Evolutionary conservation across 768 basidiomycete species (phyloP), one percentile per base, ranked within the genome.

Genomic region (Leccinum arenicola): DNA sequence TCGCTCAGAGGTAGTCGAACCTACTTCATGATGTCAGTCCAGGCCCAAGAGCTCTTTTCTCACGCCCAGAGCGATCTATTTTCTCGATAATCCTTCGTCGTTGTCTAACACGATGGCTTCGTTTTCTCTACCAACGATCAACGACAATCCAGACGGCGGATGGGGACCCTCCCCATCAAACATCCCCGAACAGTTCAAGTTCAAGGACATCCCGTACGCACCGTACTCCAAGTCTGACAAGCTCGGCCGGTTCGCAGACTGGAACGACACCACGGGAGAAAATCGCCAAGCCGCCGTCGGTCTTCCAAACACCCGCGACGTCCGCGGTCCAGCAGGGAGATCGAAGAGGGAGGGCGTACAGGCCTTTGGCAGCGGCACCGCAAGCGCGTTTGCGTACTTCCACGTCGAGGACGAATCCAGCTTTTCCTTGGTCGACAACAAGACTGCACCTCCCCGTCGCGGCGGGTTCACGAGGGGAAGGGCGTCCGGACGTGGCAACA

Each of bases 191-290:
- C 88, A 93, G 63, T 98, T 96, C 78, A 95, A 95, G 76, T 97
- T 97, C 83, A 94, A 93, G 75, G 97, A 98, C 67, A 97, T 98
- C 60, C 97, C 97, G 50, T 99, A 98, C 71, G 95, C 96, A 1
- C 95, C 95, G 5, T 98, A 93, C 82, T 94, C 94, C 76, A 99
- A 99, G 85, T 88, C 93, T 38, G 97, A 99, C 81, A 98, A 98
- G 75, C 87, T 99, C 57, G 94, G 93, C 55, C 88, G 96, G 55
- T 91, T 99, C 70, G 96, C 96, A 51, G 96, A 99, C 78, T 99
- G 96, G 95, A 93, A 93, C 74, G 91, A 93, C 54, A 75, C 85
- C 25, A 81, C 87, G 31, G 70, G 82, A 54, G 88, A 90, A 68
- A 79, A 75, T 61, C 84, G 87, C 50, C 85, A 87, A 69, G 66